Percentiles rank a stretch among this genome's conserved stretches.
phyloP scores from a whole-genome alignment of 2,329 filamentous ascomycete genomes.

The Magnaporthales sp. region DNA sequence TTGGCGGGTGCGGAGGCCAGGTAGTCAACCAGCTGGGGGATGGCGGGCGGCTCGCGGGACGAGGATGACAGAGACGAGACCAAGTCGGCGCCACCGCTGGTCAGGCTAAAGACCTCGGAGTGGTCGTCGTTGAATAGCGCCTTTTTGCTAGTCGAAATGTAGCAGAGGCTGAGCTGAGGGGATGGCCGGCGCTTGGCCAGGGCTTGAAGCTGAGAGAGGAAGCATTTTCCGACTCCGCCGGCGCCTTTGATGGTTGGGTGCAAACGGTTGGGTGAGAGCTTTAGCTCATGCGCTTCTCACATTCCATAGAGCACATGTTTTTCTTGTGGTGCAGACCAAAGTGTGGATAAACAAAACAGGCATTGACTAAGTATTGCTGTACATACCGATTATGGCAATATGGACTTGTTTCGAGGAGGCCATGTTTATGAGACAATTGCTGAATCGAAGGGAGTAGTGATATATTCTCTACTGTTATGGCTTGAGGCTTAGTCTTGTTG shows the following conservation, averaged over 20 bases:
- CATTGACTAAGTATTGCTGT: neutral
- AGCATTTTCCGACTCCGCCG: conserved; percentile 87
- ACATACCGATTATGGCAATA: conserved; percentile 43
- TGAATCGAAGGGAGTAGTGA: neutral
- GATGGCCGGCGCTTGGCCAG: conserved; percentile 59
- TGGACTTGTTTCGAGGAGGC: conserved; percentile 36
- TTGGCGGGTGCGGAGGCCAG: conserved; percentile 70
- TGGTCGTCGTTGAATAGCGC: conserved; percentile 70
- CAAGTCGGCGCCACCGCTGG: conserved; percentile 21
- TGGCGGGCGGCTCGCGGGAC: conserved; percentile 53
- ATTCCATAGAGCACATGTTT: neutral
- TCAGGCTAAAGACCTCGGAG: conserved; percentile 53
- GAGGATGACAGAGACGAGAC: conserved; percentile 57
- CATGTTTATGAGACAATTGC: conserved; percentile 20
- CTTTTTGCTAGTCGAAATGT: conserved; percentile 79
- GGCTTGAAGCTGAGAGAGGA: conserved; percentile 70
- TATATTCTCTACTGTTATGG: neutral
- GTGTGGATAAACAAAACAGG: neutral
- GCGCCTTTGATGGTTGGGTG: conserved; percentile 54
- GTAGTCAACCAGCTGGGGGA: conserved; percentile 67
- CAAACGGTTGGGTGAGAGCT: neutral
- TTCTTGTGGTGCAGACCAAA: neutral
- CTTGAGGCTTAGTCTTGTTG: neutral
- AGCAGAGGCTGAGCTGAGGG: conserved; percentile 67
- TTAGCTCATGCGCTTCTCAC: neutral